phyloP scores from a whole-genome alignment of 2,329 filamentous ascomycete genomes.

The Cladosporium sp. region DNA sequence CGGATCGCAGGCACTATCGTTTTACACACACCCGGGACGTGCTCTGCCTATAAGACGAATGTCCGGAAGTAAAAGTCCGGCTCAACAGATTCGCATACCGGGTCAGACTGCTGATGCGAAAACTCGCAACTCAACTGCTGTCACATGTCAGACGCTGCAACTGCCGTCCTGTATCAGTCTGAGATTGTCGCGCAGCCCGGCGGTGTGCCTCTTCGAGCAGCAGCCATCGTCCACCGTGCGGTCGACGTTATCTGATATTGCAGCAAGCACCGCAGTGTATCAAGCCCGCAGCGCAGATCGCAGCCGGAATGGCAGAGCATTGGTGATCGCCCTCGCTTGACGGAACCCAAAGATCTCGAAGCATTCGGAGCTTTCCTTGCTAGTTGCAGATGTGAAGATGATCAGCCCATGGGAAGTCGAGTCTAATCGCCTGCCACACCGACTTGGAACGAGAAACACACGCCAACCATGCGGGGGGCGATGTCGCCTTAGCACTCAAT shows the following conservation, averaged over 20 bases:
- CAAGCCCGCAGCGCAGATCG: constrained; percentile 1
- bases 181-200: neutral
- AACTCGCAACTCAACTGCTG: constrained; percentile 8
- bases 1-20: neutral
- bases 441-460: neutral
- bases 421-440: neutral
- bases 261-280: neutral
- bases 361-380: neutral
- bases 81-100: neutral
- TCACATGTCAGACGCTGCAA: constrained; percentile 7
- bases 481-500: neutral
- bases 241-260: neutral
- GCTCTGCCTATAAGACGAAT: constrained; percentile 4
- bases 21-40: neutral
- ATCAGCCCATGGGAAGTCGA: neutral
- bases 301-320: neutral
- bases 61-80: constrained; percentile 1
- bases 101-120: neutral
- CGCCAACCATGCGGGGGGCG: neutral
- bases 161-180: neutral
- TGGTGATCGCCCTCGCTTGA: constrained; percentile 5
- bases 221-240: neutral
- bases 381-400: constrained; percentile 9
- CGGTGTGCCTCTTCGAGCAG: neutral
- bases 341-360: constrained; percentile 1